Percentiles rank a stretch among this genome's conserved stretches.
phyloP scores from a whole-genome alignment of 306 rosid species.

The Pterocarpus macrocarpus region DNA sequence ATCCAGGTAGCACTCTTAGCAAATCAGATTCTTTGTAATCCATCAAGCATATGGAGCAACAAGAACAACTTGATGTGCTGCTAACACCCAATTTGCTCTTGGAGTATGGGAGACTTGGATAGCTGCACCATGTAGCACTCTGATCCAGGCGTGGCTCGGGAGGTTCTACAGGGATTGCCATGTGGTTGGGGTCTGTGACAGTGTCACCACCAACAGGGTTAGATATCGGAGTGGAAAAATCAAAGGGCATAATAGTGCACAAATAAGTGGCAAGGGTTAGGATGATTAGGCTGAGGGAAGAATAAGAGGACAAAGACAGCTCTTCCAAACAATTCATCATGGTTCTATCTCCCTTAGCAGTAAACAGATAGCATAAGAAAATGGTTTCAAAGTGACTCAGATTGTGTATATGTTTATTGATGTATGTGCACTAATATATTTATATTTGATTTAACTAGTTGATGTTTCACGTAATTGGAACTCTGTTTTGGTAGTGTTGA shows the following conservation, averaged over 20 bases:
- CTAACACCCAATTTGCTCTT: slow-evolving; percentile 3
- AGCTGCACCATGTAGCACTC: neutral
- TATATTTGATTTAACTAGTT: slow-evolving; percentile 10
- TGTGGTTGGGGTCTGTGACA: slow-evolving; percentile 27
- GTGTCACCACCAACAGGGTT: neutral
- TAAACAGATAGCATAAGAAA: neutral
- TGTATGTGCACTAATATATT: neutral
- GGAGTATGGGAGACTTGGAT: slow-evolving; percentile 36
- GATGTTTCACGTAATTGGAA: slow-evolving; percentile 38
- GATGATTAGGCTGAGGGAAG: slow-evolving; percentile 7
- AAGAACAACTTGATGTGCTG: slow-evolving; percentile 36
- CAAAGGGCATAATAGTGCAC: neutral
- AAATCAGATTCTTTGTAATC: slow-evolving; percentile 63
- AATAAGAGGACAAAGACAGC: slow-evolving; percentile 12
- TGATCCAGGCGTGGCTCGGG: slow-evolving; percentile 29
- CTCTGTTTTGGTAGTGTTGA: slow-evolving; percentile 17
- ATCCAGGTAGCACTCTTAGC: slow-evolving; percentile 58
- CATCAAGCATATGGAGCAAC: slow-evolving; percentile 61
- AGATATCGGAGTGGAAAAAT: neutral
- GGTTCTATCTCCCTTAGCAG: neutral
- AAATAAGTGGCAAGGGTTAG: slow-evolving; percentile 31
- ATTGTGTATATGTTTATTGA: neutral
- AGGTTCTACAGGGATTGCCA: slow-evolving; percentile 12
- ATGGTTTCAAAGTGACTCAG: neutral
- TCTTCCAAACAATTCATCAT: slow-evolving; percentile 22